Conservation (phyloP, 495 filamentous ascomycete genomes). For the Antarctomyces pellizariae region DNA sequence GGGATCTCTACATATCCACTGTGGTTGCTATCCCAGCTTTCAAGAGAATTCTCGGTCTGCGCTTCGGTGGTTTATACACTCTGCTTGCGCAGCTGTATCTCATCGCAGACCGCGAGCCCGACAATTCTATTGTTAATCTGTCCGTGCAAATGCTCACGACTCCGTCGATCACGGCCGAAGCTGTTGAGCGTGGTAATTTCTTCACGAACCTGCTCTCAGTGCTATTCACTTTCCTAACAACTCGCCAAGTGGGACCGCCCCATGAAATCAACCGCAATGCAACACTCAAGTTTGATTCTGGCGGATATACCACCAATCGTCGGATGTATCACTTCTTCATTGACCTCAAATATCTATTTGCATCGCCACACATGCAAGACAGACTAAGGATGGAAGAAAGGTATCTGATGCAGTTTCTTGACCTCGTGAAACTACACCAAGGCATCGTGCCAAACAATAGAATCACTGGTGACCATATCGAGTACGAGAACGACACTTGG, state of each 20-base stretch:
- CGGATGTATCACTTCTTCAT: constrained; percentile 94
- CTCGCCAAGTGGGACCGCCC: constrained; percentile 81
- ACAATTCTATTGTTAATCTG: constrained; percentile 95
- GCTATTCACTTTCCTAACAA: constrained; percentile 90
- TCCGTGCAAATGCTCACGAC: constrained; percentile 92
- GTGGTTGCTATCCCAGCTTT: constrained; percentile 87
- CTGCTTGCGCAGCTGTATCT: constrained; percentile 84
- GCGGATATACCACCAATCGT: constrained; percentile 79
- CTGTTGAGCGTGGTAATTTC: constrained; percentile 89
- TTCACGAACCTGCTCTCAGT: constrained; percentile 87
- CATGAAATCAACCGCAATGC: constrained; percentile 63
- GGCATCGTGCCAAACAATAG: constrained; percentile 88
- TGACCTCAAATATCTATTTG: constrained; percentile 74
- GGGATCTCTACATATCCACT: constrained; percentile 87
- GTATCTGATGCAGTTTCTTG: constrained; percentile 83
- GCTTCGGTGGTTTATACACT: constrained; percentile 85
- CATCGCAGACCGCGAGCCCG: constrained; percentile 86
- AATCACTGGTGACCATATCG: constrained; percentile 83
- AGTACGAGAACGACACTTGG: constrained; percentile 96
- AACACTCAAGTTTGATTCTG: constrained; percentile 75
- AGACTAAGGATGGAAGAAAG: constrained; percentile 58
- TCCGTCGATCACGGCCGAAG: constrained; percentile 83
- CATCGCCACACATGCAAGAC: constrained; percentile 65
- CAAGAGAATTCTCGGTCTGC: constrained; percentile 83
- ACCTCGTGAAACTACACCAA: constrained; percentile 85